A percentile compares a stretch with the other conserved stretches of the same genome.
These are phyloP conservation scores for Ophiorrhiza pumila DNA, from an alignment of 257 asterid species.

Conservation along the genomic window DNA sequence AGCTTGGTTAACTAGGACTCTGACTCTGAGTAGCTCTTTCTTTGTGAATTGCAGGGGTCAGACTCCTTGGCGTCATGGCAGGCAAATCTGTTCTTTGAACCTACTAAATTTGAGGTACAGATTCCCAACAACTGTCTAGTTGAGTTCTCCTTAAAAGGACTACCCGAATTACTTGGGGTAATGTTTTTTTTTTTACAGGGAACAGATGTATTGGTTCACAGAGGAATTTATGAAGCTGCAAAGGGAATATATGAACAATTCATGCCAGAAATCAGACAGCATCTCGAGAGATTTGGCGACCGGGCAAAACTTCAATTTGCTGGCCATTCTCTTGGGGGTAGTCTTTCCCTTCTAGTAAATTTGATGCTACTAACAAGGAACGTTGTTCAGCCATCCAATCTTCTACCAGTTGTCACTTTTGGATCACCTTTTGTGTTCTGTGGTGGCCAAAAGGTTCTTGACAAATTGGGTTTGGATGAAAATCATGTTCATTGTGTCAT, in stretches of 20 bases:
- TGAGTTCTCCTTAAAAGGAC: neutral
- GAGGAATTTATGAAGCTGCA: constrained; percentile 96
- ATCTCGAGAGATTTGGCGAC: constrained; percentile 49
- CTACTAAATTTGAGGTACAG: constrained; percentile 71
- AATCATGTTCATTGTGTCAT: constrained; percentile 67
- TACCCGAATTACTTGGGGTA: neutral
- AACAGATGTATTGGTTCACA: constrained; percentile 66
- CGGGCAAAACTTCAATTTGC: constrained; percentile 79
- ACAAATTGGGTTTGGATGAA: constrained; percentile 62
- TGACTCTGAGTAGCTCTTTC: neutral
- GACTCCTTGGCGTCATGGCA: constrained; percentile 92
- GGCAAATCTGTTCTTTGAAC: constrained; percentile 87
- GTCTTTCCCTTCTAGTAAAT: constrained; percentile 79
- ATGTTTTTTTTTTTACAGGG: constrained; percentile 43
- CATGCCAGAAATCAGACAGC: constrained; percentile 71
- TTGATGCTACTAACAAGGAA: constrained; percentile 69
- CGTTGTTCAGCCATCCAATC: constrained; percentile 41
- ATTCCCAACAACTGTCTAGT: neutral
- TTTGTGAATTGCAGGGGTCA: constrained; percentile 60
- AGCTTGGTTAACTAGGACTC: neutral
- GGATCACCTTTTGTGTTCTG: constrained; percentile 88
- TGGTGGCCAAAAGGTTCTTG: constrained; percentile 66
- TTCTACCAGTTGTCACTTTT: constrained; percentile 82
- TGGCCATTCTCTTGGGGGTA: constrained; percentile 95
- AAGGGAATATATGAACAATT: constrained; percentile 81